Conservation (phyloP, 352 stramenopile species). For the Phytophthora citricola region DNA sequence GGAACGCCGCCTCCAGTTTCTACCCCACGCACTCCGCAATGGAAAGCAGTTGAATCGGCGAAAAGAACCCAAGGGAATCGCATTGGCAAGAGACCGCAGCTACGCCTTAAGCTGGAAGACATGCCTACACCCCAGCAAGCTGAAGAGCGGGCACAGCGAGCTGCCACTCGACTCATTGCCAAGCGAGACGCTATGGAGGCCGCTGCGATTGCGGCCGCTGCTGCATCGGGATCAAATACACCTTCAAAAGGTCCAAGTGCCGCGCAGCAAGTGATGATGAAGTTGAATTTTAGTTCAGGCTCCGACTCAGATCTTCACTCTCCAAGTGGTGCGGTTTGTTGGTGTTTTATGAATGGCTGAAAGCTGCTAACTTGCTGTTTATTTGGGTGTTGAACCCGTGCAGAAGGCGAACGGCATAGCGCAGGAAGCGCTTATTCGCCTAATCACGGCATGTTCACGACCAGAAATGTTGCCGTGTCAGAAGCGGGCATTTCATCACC, state of each 20-base stretch:
- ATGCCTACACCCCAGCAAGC: slow-evolving; percentile 89
- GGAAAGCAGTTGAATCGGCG: slow-evolving; percentile 36
- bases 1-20: slow-evolving; percentile 21
- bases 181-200: slow-evolving; percentile 78
- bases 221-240: slow-evolving; percentile 20
- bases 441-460: slow-evolving; percentile 90
- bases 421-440: slow-evolving; percentile 85
- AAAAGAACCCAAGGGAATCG: slow-evolving; percentile 22
- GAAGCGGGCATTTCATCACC: slow-evolving; percentile 88
- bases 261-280: slow-evolving; percentile 76
- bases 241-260: slow-evolving; percentile 45
- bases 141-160: slow-evolving; percentile 78
- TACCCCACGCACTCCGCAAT: slow-evolving; percentile 25
- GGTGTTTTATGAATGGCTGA: not conserved
- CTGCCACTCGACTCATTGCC: slow-evolving; percentile 74
- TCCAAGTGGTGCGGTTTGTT: slow-evolving; percentile 53
- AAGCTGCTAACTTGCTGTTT: slow-evolving; percentile 13
- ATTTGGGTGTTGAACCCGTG: slow-evolving; percentile 10
- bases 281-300: slow-evolving; percentile 75
- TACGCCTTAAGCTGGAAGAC: slow-evolving; percentile 85
- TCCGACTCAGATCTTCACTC: slow-evolving; percentile 75
- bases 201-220: slow-evolving; percentile 44
- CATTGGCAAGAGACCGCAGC: slow-evolving; percentile 58
- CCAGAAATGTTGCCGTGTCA: slow-evolving; percentile 82
- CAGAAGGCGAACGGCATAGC: slow-evolving; percentile 66